Percentiles rank a stretch among this genome's conserved stretches.
These are phyloP conservation scores for Apiospora marii DNA, from an alignment of 2,329 filamentous ascomycete genomes.

Conservation along the genomic window DNA sequence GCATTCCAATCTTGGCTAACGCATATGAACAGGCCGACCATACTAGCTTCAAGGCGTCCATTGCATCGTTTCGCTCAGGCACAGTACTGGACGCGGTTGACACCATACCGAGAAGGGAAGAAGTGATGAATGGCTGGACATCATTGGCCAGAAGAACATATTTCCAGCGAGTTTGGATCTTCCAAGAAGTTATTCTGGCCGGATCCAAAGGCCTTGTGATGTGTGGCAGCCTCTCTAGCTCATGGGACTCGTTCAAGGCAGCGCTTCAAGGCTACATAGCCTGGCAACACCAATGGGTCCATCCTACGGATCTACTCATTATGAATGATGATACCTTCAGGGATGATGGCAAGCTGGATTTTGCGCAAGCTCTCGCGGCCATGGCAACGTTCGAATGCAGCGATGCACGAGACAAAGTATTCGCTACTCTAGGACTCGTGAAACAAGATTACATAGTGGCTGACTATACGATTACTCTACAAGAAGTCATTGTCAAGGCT, in stretches of 20 bases:
- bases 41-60: background rate
- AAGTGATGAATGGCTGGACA: background rate
- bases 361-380: no score
- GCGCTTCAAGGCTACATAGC: background rate
- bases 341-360: no score
- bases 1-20: background rate
- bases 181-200: background rate
- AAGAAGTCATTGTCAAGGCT: background rate
- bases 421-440: background rate
- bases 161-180: background rate
- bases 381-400: background rate
- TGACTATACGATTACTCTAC: background rate
- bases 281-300: background rate
- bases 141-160: background rate
- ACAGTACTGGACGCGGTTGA: background rate
- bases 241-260: background rate
- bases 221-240: background rate
- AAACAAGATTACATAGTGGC: background rate
- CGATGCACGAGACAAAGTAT: background rate
- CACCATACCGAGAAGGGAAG: background rate
- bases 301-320: background rate
- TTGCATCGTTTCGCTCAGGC: no score
- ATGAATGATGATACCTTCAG: no score
- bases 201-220: background rate
- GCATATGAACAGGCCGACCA: background rate